Base-by-base conservation (phyloP, 306 rosid species). In the Malus orientalis region DNA sequence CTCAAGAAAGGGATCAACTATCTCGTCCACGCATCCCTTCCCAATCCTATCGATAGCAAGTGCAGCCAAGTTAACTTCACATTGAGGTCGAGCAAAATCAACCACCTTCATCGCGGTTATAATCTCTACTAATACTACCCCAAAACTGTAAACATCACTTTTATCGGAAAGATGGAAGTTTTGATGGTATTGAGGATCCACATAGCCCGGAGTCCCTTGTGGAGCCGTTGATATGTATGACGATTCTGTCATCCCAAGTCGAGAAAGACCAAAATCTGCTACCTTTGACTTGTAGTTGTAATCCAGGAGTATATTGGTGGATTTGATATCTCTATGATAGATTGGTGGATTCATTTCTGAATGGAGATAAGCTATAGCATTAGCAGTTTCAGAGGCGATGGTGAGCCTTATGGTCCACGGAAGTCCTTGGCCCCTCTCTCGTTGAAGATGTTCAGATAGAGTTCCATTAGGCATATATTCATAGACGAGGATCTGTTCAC, bases 121-220 rank as follows among this genome's bases (percentile, higher is more conserved):
- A 69, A 95, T 95, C 97, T 95, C 99, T 70, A 92, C 61, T 60
- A 95, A 81, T 72, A 95, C 99, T 44, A 95, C 99, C 55, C 99
- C 99, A 7, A 95, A 95, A 70, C 99, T 95, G 75, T 95, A 95
- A 53, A 95, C 99, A 70, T 95, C 99, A 55, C 99, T 95, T 79
- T 86, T 95, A 82, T 95, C 99, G 19, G 99, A 89, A 78, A 95
- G 99, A 71, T 95, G 93, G 71, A 92, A 92, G 71, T 95, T 95
- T 78, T 95, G 99, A 76, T 95, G 99, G 84, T 95, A 95, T 57
- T 95, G 96, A n/a, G 97, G 99, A 78, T 95, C 99, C 12, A 95
- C 93, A 65, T 95, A 95, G 67, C 99, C 99, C 0, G 99, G 99
- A 74, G 99, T 95, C 49, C 99, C 99, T 75, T 95, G 99, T 23